These are phyloP conservation scores for Alternaria conjuncta DNA, from an alignment of 2,329 filamentous ascomycete species.

Conservation along the genomic window DNA sequence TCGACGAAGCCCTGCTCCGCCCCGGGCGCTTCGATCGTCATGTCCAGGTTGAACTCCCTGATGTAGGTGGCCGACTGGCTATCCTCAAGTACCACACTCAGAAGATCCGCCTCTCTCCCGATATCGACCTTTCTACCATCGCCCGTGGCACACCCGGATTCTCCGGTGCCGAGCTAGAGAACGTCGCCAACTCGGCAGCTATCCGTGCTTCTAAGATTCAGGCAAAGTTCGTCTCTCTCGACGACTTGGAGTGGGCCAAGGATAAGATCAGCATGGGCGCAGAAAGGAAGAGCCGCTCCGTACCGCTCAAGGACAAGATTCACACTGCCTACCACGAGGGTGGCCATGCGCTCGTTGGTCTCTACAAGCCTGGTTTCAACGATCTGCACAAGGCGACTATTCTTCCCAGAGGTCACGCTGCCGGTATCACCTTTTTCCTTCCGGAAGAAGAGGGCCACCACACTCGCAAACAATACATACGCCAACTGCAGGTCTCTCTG, in stretches of 20 bases:
- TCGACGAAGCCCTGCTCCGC: conserved; percentile 93
- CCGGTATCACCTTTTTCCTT: conserved; percentile 87
- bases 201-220: conserved; percentile 92
- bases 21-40: conserved; percentile 96
- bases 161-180: conserved; percentile 94
- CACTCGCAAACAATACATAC: conserved; percentile 83
- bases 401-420: conserved; percentile 82
- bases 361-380: conserved; percentile 77
- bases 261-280: conserved; percentile 98
- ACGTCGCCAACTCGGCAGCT: conserved; percentile 94
- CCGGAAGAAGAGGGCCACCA: conserved; percentile 86
- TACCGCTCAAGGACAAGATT: conserved; percentile 91
- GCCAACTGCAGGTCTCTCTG: conserved; percentile 79
- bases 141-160: conserved; percentile 89
- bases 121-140: conserved; percentile 83
- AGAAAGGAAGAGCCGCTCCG: conserved; percentile 86
- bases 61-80: conserved; percentile 89
- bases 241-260: conserved; percentile 95
- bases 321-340: conserved; percentile 97
- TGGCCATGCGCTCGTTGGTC: conserved; percentile 87
- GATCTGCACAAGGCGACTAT: conserved; percentile 97
- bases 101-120: conserved; percentile 79
- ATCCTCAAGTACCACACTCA: conserved; percentile 94
- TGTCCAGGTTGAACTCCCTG: conserved; percentile 84
- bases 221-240: conserved; percentile 73